These are phyloP conservation scores for Pyricularia sp. DNA, from an alignment of 2,329 filamentous ascomycete genomes.

Conservation along the genomic window DNA sequence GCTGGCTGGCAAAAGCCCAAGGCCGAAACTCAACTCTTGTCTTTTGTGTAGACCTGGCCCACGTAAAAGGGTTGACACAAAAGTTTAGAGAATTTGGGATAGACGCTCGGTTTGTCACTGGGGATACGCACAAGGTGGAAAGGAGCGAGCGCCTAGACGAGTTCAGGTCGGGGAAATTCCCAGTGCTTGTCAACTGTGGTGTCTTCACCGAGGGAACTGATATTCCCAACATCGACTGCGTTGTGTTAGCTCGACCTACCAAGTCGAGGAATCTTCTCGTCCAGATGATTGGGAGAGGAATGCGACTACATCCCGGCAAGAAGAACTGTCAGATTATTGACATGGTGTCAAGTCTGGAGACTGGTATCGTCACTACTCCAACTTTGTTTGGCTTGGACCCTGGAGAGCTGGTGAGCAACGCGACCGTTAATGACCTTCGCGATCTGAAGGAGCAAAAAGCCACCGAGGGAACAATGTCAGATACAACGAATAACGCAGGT, in stretches of 20 bases:
- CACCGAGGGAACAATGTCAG: conserved; percentile 26
- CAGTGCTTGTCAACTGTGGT: conserved; percentile 87
- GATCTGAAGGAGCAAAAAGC: conserved; percentile 39
- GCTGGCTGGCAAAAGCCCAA: conserved; percentile 75
- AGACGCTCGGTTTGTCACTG: conserved; percentile 78
- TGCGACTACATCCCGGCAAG: conserved; percentile 75
- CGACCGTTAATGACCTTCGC: conserved; percentile 52
- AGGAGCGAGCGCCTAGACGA: conserved; percentile 62
- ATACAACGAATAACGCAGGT: background rate
- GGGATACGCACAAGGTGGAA: conserved; percentile 61
- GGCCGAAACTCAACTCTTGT: conserved; percentile 68
- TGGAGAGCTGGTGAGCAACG: conserved; percentile 61
- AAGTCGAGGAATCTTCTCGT: conserved; percentile 87
- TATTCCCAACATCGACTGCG: conserved; percentile 93
- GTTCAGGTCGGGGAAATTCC: conserved; percentile 70
- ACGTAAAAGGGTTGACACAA: conserved; percentile 66
- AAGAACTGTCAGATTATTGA: conserved; percentile 90
- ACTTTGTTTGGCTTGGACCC: conserved; percentile 92
- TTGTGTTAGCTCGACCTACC: conserved; percentile 80
- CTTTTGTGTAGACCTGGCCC: conserved; percentile 86
- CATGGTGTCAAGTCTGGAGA: conserved; percentile 79
- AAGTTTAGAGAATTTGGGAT: conserved; percentile 70
- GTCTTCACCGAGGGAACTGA: conserved; percentile 97
- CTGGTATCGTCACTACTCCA: conserved; percentile 81
- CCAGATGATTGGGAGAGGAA: conserved; percentile 95